Percentiles rank a stretch among this genome's conserved stretches.
phyloP scores from a whole-genome alignment of 2,329 filamentous ascomycete genomes.

The Sordariomycetes sp. region DNA sequence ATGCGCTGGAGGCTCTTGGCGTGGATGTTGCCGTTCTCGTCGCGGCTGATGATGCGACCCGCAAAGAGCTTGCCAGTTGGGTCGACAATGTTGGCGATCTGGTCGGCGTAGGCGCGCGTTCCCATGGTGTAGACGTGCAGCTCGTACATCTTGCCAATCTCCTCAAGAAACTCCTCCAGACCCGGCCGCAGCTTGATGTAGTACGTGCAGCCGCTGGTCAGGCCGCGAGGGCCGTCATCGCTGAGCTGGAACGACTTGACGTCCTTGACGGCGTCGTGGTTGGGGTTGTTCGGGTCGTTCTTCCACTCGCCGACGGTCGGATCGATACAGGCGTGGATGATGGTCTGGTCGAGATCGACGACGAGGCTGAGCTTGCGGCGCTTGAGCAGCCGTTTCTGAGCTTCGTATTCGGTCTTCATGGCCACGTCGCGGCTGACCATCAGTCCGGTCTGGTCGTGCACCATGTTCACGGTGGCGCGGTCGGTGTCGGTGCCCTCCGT shows the following conservation, averaged over 20 bases:
- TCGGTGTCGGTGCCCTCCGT: conserved; percentile 70
- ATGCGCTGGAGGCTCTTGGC: conserved; percentile 83
- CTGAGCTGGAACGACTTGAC: conserved; percentile 81
- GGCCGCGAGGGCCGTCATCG: conserved; percentile 69
- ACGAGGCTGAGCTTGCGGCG: conserved; percentile 84
- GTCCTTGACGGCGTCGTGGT: conserved; percentile 82
- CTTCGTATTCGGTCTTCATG: conserved; percentile 71
- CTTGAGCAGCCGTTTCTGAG: conserved; percentile 72
- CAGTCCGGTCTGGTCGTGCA: conserved; percentile 81
- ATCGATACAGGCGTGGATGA: conserved; percentile 96
- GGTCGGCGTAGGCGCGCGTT: conserved; percentile 87
- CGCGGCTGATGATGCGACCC: conserved; percentile 88
- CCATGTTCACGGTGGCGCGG: conserved; percentile 89
- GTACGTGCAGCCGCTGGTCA: conserved; percentile 74
- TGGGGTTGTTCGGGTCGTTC: conserved; percentile 77
- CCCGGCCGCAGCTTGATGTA: conserved; percentile 97
- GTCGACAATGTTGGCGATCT: conserved; percentile 88
- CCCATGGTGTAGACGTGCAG: conserved; percentile 99
- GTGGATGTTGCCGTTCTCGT: conserved; percentile 90
- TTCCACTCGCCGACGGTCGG: conserved; percentile 96
- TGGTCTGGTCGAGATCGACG: conserved; percentile 95
- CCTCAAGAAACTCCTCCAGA: conserved; percentile 68
- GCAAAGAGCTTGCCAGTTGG: conserved; percentile 84
- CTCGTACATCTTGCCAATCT: conserved; percentile 76
- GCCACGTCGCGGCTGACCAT: conserved; percentile 80